phyloP scores from a whole-genome alignment of 2,329 filamentous ascomycete species.

The Dactylellina haptotyla region DNA sequence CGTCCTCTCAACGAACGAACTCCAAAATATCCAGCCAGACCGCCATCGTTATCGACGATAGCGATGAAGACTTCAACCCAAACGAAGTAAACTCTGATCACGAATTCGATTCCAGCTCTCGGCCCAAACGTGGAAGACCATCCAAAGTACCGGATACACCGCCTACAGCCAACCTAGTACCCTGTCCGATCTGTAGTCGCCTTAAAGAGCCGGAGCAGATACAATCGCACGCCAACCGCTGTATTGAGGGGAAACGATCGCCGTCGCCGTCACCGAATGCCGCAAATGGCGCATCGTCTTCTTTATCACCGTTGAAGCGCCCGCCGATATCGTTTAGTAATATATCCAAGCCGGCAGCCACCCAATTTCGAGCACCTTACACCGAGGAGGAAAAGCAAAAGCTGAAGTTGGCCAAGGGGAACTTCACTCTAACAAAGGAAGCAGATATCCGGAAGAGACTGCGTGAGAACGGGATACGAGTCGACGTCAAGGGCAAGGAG shows the following conservation, averaged over 20 bases:
- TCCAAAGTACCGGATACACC: constrained; percentile 10
- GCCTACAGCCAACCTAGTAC: background rate
- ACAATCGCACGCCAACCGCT: constrained; percentile 30
- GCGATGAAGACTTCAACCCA: constrained; percentile 34
- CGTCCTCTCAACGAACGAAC: constrained; percentile 31
- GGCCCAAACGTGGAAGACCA: constrained; percentile 12
- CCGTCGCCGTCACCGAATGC: constrained; percentile 13
- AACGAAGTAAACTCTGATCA: constrained; percentile 9
- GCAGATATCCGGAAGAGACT: constrained; percentile 81
- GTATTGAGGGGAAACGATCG: constrained; percentile 25
- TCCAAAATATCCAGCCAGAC: constrained; percentile 26
- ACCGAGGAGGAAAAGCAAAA: constrained; percentile 59
- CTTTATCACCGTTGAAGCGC: constrained; percentile 22
- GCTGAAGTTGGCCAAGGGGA: constrained; percentile 72
- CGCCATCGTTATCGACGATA: constrained; percentile 10
- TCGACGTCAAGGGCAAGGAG: constrained; percentile 75
- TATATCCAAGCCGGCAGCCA: background rate
- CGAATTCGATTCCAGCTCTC: constrained; percentile 1
- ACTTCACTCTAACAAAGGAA: constrained; percentile 89
- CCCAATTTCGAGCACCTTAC: constrained; percentile 55
- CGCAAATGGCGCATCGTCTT: constrained; percentile 6
- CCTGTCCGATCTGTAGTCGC: constrained; percentile 8
- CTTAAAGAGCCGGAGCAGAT: background rate
- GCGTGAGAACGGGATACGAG: constrained; percentile 72
- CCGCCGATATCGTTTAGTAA: constrained; percentile 16